Base-by-base conservation (phyloP, 2,329 filamentous ascomycete species). In the Verticillium tricorpus region DNA sequence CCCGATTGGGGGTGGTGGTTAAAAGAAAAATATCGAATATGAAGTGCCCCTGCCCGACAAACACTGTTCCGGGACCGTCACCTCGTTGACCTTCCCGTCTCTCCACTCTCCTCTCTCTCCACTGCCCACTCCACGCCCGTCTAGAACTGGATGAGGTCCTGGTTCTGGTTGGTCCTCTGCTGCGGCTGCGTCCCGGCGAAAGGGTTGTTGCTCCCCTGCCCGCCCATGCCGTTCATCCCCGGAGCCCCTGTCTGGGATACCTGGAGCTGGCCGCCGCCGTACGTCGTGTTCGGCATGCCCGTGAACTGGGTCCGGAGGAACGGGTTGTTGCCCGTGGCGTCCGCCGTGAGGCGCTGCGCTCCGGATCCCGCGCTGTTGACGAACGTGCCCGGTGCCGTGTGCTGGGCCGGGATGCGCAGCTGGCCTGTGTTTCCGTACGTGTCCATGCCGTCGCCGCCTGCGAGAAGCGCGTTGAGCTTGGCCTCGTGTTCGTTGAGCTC, bases 361-460 rank as follows among this genome's bases (percentile, higher is more conserved):
- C 92, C 91, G 40, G 89, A 82, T 58, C 95, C 95, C 7, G 95
- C 93, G 63, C 92, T 96, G 78, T 99, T 99, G 78, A 99, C 89
- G 74, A 98, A 99, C 0, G 91, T 96, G 31, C 94, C 95, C 0
- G 95, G 95, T 1, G 95, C 93, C 0, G 95, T 99, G 75, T 99
- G 95, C 73, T 99, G 95, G 2, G 95, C 89, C 1, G 95, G 95
- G 66, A 99, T 96, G 75, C 95, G 93, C 56, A 97, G 83, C 66
- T 98, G 92, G 67, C 95, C 95, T n/a, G 92, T 92, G 74, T 99
- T 99, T 67, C 95, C 95, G 73, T 96, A 99, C 0, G 95, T 99
- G 73, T 99, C 95, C 81, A 96, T 91, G 28, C 95, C 95, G 62
- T 99, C 95, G 66, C 95, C 93, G 28, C 85, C 87, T 3, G 93